Percentiles rank a stretch among this genome's conserved stretches.
Evolutionary conservation across 768 basidiomycete species (phyloP).

Genomic region (Lactifluus echinatus): DNA sequence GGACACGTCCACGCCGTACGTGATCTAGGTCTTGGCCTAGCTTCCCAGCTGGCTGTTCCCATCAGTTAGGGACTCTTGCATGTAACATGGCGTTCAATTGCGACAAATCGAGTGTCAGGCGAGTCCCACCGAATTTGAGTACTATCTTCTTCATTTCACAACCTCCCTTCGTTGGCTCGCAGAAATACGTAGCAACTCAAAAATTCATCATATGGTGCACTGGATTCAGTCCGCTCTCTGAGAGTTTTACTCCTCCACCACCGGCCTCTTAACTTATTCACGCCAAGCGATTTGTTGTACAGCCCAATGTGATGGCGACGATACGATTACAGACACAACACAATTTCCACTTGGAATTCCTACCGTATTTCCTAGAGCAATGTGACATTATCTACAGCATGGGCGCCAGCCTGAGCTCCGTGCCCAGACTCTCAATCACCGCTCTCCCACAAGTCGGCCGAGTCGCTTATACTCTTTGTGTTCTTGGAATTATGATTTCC

Average conservation of each 20-base stretch:
- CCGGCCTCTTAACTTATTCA: too few relatives aligned
- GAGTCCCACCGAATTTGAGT: neutral
- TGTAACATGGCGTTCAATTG: too few relatives aligned
- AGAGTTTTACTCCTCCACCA: too few relatives aligned
- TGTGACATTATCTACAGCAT: neutral
- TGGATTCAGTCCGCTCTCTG: too few relatives aligned
- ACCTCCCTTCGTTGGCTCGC: neutral
- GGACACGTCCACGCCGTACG: too few relatives aligned
- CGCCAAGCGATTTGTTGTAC: too few relatives aligned
- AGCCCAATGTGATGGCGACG: too few relatives aligned
- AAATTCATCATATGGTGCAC: too few relatives aligned
- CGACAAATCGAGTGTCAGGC: too few relatives aligned
- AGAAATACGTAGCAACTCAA: neutral
- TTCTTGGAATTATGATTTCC: neutral
- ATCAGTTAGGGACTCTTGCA: too few relatives aligned
- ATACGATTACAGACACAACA: conserved; percentile 26
- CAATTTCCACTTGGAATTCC: neutral
- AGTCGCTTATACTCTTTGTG: neutral
- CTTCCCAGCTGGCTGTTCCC: too few relatives aligned
- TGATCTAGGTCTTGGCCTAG: too few relatives aligned
- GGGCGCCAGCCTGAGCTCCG: neutral
- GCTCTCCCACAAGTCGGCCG: neutral
- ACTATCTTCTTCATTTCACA: neutral
- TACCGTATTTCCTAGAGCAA: neutral
- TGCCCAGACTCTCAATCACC: neutral